Conservation (phyloP, 176 grass and related monocot species). For the Olyra latifolia region DNA sequence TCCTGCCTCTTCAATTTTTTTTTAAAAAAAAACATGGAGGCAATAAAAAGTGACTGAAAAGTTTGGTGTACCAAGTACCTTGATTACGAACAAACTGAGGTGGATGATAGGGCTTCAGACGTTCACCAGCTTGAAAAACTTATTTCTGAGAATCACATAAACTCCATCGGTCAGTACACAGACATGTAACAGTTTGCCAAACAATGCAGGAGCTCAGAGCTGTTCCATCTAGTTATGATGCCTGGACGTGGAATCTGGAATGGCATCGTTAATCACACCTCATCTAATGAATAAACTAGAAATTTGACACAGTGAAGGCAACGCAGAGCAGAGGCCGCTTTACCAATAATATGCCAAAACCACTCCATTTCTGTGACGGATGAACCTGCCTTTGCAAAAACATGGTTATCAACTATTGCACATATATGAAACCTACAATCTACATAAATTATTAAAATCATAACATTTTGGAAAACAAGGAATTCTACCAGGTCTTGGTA, state of each 20-base stretch:
- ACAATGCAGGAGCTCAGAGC: too few species aligned
- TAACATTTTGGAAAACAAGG: not conserved
- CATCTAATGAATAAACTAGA: not conserved
- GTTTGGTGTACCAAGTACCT: too few species aligned
- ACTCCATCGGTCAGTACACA: not conserved
- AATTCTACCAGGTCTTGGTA: not conserved
- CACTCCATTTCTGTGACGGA: not conserved
- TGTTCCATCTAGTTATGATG: too few species aligned
- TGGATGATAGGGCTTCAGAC: too few species aligned
- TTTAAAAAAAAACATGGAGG: too few species aligned
- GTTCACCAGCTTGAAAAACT: not conserved
- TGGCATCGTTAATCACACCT: not conserved
- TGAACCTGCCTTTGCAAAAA: not conserved
- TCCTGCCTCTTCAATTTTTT: too few species aligned
- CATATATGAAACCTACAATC: not conserved
- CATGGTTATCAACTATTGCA: not conserved
- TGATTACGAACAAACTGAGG: too few species aligned
- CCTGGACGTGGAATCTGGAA: not conserved
- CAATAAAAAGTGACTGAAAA: too few species aligned
- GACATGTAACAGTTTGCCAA: not conserved
- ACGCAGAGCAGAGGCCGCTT: not conserved
- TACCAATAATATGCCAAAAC: not conserved
- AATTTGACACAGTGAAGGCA: not conserved
- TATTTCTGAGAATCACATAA: not conserved
- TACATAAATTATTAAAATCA: not conserved